Base-by-base conservation (phyloP, 768 basidiomycete species). In the Amanita exitialis region DNA sequence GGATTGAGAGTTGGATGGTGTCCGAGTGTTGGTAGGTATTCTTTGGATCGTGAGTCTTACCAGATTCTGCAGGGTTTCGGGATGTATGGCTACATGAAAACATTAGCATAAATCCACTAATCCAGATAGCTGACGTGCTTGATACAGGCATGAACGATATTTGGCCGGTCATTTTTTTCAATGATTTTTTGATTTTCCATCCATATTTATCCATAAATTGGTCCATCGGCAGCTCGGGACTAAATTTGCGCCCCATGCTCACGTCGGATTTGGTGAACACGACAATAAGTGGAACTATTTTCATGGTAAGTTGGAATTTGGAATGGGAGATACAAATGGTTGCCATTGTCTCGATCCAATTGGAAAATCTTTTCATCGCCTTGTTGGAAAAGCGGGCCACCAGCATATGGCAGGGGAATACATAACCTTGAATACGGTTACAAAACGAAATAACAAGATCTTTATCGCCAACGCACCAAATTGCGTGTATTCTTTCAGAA, bases 201-300 rank as follows among this genome's bases (percentile, higher is more conserved):
- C n/a, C 18, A 47, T 21, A 21, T 1, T 35, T 47, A 3, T 47
- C 45, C n/a, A 36, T 34, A 18, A 35, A 47, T 3, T 3, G 1
- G 5, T 35, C 36, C 3, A 6, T 16, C 0, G 45, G 34, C 20
- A 21, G 8, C 18, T 47, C 45, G 5, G 3, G 32, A 18, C 18
- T 34, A 1, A 3, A 3, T 3, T 36, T 8, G 8, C 28, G 34
- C 13, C 13, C 36, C 30, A 36, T n/a, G 3, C 28, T 35, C 12
- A 34, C 52, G 53, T 66, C 65, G 35, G 61, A 66, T 47, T 66
- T 64, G 12, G 65, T 66, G 53, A 66, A 66, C 9, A 67, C 60
- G 25, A 57, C 59, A 37, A 67, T 59, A 46, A 66, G 45, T 10
- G 66, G 64, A 38, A 64, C 56, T 21, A 35, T 18, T 20, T 18